phyloP scores from a whole-genome alignment of 164 flowering plant genomes.

The Vitis labrusca region DNA sequence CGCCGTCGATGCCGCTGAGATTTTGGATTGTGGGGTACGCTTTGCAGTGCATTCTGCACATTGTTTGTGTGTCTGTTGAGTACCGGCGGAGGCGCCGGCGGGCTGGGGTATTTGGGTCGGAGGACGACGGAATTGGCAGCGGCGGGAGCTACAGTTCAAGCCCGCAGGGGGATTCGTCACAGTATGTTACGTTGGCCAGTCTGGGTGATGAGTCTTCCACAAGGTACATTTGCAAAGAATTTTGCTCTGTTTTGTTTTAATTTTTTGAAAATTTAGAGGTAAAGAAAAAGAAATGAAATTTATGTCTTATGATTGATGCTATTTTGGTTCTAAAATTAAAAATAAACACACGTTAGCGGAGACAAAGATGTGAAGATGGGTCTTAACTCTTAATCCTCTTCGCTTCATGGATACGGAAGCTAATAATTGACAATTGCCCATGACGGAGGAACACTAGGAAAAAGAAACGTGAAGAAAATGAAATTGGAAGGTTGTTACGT shows the following conservation, averaged over 20 bases:
- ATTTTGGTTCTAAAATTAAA: too few relatives aligned
- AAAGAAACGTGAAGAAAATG: too few relatives aligned
- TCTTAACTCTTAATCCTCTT: too few relatives aligned
- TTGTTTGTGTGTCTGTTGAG: slow-evolving; percentile 49
- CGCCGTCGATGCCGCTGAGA: slow-evolving; percentile 44
- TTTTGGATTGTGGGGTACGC: slow-evolving; percentile 62
- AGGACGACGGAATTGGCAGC: not conserved
- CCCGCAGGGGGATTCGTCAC: slow-evolving; percentile 22
- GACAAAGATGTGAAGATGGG: too few relatives aligned
- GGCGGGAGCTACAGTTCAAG: slow-evolving; percentile 16
- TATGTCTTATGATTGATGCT: too few relatives aligned
- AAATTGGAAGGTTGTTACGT: too few relatives aligned
- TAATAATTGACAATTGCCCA: too few relatives aligned
- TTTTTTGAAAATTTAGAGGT: not conserved
- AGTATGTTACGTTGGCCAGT: slow-evolving; percentile 27
- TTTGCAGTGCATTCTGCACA: slow-evolving; percentile 45
- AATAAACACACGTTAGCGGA: too few relatives aligned
- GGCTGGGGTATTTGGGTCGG: not conserved
- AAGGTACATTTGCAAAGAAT: slow-evolving; percentile 28
- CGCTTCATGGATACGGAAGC: too few relatives aligned
- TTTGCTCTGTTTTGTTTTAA: not conserved
- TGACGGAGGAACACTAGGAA: too few relatives aligned
- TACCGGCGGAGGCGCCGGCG: slow-evolving; percentile 32
- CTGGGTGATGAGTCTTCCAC: slow-evolving; percentile 38
- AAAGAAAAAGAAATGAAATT: too few relatives aligned